Conservation (phyloP, 1,284 basidiomycete species). For the Sporisorium iseilematis-ciliati region DNA sequence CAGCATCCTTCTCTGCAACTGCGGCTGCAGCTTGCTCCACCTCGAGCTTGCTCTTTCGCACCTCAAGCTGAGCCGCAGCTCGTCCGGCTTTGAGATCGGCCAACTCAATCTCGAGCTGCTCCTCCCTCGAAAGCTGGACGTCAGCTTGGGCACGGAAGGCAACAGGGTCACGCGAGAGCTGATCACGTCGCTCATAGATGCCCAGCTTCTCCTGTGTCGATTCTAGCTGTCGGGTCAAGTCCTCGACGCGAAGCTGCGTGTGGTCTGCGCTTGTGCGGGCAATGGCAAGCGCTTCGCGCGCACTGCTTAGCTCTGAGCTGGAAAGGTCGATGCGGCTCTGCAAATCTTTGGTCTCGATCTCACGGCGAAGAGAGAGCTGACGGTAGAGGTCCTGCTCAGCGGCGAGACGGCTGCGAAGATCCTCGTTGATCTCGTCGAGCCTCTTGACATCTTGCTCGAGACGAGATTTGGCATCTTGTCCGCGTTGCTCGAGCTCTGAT, state of each 20-base stretch:
- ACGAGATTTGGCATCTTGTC: slow-evolving; percentile 81
- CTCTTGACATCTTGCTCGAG: slow-evolving; percentile 84
- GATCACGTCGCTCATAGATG: slow-evolving; percentile 81
- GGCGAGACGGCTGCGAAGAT: slow-evolving; percentile 79
- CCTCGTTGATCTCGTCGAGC: slow-evolving; percentile 76
- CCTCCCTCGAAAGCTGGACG: slow-evolving; percentile 75
- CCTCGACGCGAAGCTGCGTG: slow-evolving; percentile 81
- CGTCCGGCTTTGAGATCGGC: slow-evolving; percentile 73
- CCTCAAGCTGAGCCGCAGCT: slow-evolving; percentile 52
- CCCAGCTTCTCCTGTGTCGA: slow-evolving; percentile 84
- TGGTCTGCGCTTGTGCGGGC: slow-evolving; percentile 85
- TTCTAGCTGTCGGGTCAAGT: slow-evolving; percentile 79
- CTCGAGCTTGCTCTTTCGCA: slow-evolving; percentile 76
- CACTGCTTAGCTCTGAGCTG: slow-evolving; percentile 78
- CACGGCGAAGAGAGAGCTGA: slow-evolving; percentile 80
- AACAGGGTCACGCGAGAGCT: slow-evolving; percentile 44
- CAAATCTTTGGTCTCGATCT: slow-evolving; percentile 82
- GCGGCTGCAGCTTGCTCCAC: slow-evolving; percentile 81
- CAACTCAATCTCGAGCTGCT: slow-evolving; percentile 84
- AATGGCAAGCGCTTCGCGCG: slow-evolving; percentile 79
- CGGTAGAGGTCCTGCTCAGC: slow-evolving; percentile 84
- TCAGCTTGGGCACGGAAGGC: slow-evolving; percentile 38
- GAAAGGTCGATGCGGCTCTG: slow-evolving; percentile 80
- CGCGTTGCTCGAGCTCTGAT: slow-evolving; percentile 83
- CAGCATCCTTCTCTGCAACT: slow-evolving; percentile 78